A percentile compares a stretch with the other conserved stretches of the same genome.
phyloP scores from a whole-genome alignment of 495 filamentous ascomycete genomes.

The Talaromyces thailandensis region DNA sequence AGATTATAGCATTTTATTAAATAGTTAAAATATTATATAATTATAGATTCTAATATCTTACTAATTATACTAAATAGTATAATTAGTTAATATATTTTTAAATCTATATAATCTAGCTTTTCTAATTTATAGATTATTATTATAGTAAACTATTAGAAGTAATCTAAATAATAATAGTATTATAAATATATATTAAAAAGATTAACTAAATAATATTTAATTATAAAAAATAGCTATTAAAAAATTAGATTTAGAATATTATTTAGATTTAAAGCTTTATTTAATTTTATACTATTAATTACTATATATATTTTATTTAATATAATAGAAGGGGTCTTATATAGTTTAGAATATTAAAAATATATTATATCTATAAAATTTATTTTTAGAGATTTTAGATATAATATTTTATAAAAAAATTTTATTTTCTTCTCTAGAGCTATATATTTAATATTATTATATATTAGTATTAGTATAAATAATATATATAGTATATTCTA shows the following conservation, averaged over 20 bases:
- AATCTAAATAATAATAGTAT: constrained; percentile 10
- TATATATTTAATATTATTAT: neutral
- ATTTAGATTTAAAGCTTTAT: constrained; percentile 1
- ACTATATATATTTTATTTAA: constrained; percentile 4
- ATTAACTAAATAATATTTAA: constrained; percentile 11
- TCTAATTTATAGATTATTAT: constrained; percentile 8
- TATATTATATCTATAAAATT: too few relatives aligned
- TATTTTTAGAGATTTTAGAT: neutral
- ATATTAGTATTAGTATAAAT: neutral
- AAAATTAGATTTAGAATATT: neutral
- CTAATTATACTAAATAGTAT: constrained; percentile 8
- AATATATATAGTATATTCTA: neutral
- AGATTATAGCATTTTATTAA: constrained; percentile 7
- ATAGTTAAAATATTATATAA: constrained; percentile 5
- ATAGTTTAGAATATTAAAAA: constrained; percentile 6
- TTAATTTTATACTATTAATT: constrained; percentile 10
- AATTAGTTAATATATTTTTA: constrained; percentile 4
- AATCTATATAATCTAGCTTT: constrained; percentile 1
- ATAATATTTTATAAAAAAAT: neutral
- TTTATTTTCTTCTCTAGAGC: neutral
- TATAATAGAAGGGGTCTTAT: constrained; percentile 6
- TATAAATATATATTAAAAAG: constrained; percentile 7
- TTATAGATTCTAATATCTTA: constrained; percentile 3
- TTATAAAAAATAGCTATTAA: neutral
- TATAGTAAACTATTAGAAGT: constrained; percentile 9